Evolutionary conservation across 2,329 filamentous ascomycete species (phyloP), one percentile per base, ranked within the genome.

Genomic region (Rasamsonia emersonii): DNA sequence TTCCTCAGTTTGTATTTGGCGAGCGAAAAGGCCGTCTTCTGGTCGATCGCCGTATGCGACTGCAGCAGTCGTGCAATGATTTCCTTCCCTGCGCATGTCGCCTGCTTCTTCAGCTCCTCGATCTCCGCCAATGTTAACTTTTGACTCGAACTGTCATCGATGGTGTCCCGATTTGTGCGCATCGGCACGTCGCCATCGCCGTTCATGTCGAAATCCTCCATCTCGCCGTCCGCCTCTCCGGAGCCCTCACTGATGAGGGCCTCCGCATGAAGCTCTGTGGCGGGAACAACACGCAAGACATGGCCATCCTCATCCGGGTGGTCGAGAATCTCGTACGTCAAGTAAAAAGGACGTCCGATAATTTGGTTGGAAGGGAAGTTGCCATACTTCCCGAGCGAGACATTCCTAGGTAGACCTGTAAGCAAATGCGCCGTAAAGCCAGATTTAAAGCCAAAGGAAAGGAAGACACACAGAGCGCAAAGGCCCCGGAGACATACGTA

Each of bases 1-100:
- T 98, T 98, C 27, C 93, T 71, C 11, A 96, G 67, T 50, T 91
- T 94, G 61, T 98, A 98, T 59, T 98, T 98, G 25, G 89, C 88
- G 36, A 95, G 67, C 2, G 86, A 93, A 51, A 93, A 98, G 1
- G 78, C 72, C 0, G 91, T 96, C 69, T 98, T 98, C 63, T 96
- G 82, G 45, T 93, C 86, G 25, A 98, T 71, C 1, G 81, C 83
- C 11, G 83, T 79, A 58, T 98, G 91, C 25, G 86, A 91, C 18
- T 86, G 72, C 59, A 98, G 74, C 16, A 98, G 77, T 61, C 88
- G 93, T n/a, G 84, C 80, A 42, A 98, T 91, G 28, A 98, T 73
- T 31, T 93, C 88, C 54, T 83, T 82, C 9, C 88, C 89, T 0
- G 85, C 84, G 4, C 79, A 79, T 3, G 79, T 77, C 8, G 80